Evolutionary conservation across 1,139 yeast species (phyloP).

Genomic region (Saccharomyces hybrid): DNA sequence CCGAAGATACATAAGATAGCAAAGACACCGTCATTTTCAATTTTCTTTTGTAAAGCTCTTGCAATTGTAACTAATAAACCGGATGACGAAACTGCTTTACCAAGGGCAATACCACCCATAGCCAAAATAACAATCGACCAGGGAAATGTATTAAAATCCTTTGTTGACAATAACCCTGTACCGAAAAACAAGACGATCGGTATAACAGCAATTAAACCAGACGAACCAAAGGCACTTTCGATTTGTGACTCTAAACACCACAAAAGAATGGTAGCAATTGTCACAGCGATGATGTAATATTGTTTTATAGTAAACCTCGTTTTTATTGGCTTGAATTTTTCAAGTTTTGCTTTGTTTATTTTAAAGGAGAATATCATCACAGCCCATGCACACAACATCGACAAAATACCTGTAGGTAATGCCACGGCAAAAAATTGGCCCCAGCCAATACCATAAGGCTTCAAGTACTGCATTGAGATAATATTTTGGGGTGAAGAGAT

Average conservation of each 20-base stretch:
- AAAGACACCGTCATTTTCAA: conserved; percentile 48
- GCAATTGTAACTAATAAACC: conserved; percentile 64
- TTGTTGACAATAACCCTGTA: conserved; percentile 56
- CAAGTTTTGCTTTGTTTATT: conserved; percentile 35
- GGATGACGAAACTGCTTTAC: conserved; percentile 65
- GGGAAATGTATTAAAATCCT: conserved; percentile 64
- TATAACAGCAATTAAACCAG: conserved; percentile 61
- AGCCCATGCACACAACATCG: conserved; percentile 52
- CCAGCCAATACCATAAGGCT: conserved; percentile 60
- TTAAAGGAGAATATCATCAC: conserved; percentile 51
- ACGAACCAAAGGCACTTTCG: conserved; percentile 53
- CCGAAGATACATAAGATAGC: conserved; percentile 63
- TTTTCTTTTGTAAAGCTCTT: conserved; percentile 45
- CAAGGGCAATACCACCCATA: conserved; percentile 73
- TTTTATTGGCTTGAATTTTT: conserved; percentile 49
- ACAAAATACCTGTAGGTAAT: conserved; percentile 52
- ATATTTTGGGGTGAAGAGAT: conserved; percentile 74
- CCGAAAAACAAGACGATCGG: conserved; percentile 64
- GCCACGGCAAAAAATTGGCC: conserved; percentile 71
- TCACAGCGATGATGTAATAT: conserved; percentile 49
- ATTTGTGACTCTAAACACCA: conserved; percentile 66
- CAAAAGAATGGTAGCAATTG: conserved; percentile 50
- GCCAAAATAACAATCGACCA: conserved; percentile 72
- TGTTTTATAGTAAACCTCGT: conserved; percentile 54
- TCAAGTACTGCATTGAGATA: conserved; percentile 61